These are phyloP conservation scores for Ilex aquifolium DNA, from an alignment of 257 asterid species.

Conservation along the genomic window DNA sequence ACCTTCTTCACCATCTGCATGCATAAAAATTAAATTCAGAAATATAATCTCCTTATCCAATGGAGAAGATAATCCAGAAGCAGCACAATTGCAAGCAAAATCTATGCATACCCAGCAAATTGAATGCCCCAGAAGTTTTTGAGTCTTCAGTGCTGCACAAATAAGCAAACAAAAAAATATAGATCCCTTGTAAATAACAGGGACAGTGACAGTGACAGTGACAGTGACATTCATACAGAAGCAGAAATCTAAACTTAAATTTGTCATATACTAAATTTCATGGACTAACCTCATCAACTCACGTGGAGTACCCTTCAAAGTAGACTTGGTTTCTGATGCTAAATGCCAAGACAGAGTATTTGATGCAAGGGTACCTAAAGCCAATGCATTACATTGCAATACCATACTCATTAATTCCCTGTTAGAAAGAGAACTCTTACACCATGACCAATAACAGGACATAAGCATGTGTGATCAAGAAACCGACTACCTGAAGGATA, in stretches of 20 bases:
- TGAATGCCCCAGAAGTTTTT: slow-evolving; percentile 36
- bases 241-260: too few species aligned
- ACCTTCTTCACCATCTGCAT: slow-evolving; percentile 45
- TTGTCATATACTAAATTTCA: neutral
- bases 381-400: slow-evolving; percentile 4
- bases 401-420: neutral
- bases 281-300: slow-evolving; percentile 53
- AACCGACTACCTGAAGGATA: slow-evolving; percentile 57
- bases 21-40: slow-evolving; percentile 4
- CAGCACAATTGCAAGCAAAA: neutral
- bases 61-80: neutral
- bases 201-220: too few species aligned
- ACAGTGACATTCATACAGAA: too few species aligned
- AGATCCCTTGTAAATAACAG: too few species aligned
- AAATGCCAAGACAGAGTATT: slow-evolving; percentile 96
- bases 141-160: slow-evolving; percentile 53
- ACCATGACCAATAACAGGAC: slow-evolving; percentile 8
- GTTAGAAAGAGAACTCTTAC: neutral
- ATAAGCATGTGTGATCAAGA: neutral
- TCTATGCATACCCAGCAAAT: slow-evolving; percentile 40
- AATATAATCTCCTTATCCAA: too few species aligned
- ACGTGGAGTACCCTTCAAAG: slow-evolving; percentile 60
- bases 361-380: slow-evolving; percentile 63
- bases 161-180: too few species aligned
- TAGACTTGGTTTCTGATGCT: slow-evolving; percentile 88